phyloP scores from a whole-genome alignment of 73 alveolate species.

The Symbiodinium pilosum region DNA sequence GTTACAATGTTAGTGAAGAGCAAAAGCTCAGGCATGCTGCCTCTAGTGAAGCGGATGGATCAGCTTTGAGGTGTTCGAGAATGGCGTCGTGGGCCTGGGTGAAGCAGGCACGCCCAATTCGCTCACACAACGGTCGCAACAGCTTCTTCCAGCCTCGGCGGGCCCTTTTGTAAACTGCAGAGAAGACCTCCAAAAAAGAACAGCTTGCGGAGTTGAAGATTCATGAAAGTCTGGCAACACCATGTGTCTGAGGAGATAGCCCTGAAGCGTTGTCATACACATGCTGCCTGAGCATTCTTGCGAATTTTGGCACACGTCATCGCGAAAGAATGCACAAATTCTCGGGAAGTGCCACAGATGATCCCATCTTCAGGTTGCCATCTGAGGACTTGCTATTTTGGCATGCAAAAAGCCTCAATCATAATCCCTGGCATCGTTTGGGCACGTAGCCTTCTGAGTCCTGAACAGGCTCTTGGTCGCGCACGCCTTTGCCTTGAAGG shows the following conservation, averaged over 20 bases:
- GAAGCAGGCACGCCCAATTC: too few species aligned
- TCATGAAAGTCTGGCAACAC: background rate
- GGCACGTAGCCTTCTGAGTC: background rate
- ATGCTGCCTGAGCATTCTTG: slow-evolving; percentile 34
- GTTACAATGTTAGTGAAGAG: background rate
- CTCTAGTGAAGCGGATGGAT: slow-evolving; percentile 54
- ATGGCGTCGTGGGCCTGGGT: slow-evolving; percentile 87
- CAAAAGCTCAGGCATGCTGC: background rate
- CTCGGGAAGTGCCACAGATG: background rate
- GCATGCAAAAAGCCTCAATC: too few species aligned
- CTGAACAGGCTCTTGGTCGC: slow-evolving; percentile 54
- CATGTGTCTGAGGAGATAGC: background rate
- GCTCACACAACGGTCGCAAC: too few species aligned
- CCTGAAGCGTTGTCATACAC: slow-evolving; percentile 80
- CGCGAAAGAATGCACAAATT: too few species aligned
- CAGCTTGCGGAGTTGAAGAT: background rate
- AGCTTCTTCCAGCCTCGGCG: too few species aligned
- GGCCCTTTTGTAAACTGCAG: slow-evolving; percentile 91
- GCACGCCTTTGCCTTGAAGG: slow-evolving; percentile 35
- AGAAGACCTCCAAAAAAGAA: slow-evolving; percentile 56
- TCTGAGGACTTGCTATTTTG: too few species aligned
- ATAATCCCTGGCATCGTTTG: too few species aligned
- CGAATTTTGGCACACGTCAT: too few species aligned
- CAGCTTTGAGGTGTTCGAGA: slow-evolving; percentile 81
- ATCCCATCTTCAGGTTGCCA: too few species aligned